A percentile compares a stretch with the other conserved stretches of the same genome.
These are phyloP conservation scores for Polyplosphaeria fusca DNA, from an alignment of 495 filamentous ascomycete species.

Conservation along the genomic window DNA sequence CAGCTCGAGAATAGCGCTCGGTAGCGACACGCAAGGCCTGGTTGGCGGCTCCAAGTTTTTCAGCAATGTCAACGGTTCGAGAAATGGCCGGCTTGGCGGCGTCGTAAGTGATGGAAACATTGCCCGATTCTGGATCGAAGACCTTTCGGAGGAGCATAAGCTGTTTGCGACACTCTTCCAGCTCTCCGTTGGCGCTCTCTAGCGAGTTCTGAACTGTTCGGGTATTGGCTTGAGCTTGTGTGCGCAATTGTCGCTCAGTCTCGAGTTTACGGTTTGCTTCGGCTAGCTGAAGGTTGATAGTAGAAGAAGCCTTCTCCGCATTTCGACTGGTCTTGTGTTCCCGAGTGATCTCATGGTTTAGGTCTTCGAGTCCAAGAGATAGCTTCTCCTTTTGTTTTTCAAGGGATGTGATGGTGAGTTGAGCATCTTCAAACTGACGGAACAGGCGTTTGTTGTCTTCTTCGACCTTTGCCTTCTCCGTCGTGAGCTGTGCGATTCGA, in stretches of 20 bases:
- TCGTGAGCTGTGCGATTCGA: constrained; percentile 71
- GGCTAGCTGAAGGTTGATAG: constrained; percentile 74
- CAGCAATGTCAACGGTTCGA: constrained; percentile 75
- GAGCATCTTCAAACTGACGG: constrained; percentile 83
- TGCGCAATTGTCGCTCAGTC: constrained; percentile 80
- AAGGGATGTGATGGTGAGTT: constrained; percentile 76
- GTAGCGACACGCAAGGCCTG: constrained; percentile 79
- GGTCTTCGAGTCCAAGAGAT: constrained; percentile 80
- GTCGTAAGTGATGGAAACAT: constrained; percentile 60
- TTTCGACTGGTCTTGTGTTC: constrained; percentile 89
- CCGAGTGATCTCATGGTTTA: constrained; percentile 86
- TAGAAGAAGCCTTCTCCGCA: constrained; percentile 88
- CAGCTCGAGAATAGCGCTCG: constrained; percentile 79
- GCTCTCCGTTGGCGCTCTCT: constrained; percentile 72
- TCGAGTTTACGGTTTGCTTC: constrained; percentile 88
- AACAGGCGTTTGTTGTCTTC: constrained; percentile 77
- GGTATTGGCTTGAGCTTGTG: constrained; percentile 81
- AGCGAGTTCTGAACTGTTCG: constrained; percentile 74
- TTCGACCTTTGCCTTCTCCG: constrained; percentile 80
- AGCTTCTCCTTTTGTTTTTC: constrained; percentile 98
- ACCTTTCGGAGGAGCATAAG: constrained; percentile 78
- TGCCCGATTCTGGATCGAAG: constrained; percentile 71
- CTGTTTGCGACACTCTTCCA: constrained; percentile 73
- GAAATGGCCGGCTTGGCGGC: constrained; percentile 51
- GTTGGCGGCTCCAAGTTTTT: constrained; percentile 83